Conservation (phyloP, 768 basidiomycete genomes). For the Boletus rex-veris region DNA sequence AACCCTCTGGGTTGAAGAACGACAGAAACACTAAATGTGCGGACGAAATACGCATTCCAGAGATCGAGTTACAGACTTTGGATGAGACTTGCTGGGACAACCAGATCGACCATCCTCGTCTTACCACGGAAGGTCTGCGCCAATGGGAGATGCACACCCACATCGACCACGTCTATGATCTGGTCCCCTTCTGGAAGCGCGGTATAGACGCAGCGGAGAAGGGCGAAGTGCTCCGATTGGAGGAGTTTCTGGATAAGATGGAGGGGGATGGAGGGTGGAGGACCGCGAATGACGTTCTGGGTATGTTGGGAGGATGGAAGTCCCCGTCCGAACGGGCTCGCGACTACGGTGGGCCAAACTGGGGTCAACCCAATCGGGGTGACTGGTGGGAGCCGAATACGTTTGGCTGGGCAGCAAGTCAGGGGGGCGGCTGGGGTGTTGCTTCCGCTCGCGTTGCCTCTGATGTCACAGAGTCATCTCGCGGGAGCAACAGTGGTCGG, state of each 20-base stretch:
- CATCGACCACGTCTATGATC: constrained; percentile 47
- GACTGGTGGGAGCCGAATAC: constrained; percentile 14
- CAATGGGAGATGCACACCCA: constrained; percentile 31
- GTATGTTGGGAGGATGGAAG: constrained; percentile 27
- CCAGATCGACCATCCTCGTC: constrained; percentile 26
- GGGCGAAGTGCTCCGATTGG: constrained; percentile 41
- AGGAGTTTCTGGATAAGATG: constrained; percentile 44
- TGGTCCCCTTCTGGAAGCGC: constrained; percentile 53
- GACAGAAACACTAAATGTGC: neutral
- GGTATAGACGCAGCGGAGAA: constrained; percentile 47
- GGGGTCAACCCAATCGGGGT: constrained; percentile 7
- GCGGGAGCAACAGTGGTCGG: constrained; percentile 16
- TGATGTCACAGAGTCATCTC: constrained; percentile 21
- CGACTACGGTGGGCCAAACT: neutral
- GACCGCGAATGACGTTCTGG: constrained; percentile 27
- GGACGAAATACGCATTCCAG: neutral
- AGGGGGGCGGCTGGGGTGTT: constrained; percentile 13
- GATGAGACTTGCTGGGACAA: constrained; percentile 29
- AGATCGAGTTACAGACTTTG: constrained; percentile 7
- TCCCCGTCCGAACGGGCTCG: constrained; percentile 1
- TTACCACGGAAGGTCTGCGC: constrained; percentile 28
- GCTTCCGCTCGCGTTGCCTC: constrained; percentile 9
- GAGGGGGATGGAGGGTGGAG: constrained; percentile 34
- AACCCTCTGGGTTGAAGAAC: constrained; percentile 2
- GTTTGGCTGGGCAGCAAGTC: neutral